A percentile compares a stretch with the other conserved stretches of the same genome.
Conservation (phyloP, 306 rosid genomes). For the Corylus heterophylla region DNA sequence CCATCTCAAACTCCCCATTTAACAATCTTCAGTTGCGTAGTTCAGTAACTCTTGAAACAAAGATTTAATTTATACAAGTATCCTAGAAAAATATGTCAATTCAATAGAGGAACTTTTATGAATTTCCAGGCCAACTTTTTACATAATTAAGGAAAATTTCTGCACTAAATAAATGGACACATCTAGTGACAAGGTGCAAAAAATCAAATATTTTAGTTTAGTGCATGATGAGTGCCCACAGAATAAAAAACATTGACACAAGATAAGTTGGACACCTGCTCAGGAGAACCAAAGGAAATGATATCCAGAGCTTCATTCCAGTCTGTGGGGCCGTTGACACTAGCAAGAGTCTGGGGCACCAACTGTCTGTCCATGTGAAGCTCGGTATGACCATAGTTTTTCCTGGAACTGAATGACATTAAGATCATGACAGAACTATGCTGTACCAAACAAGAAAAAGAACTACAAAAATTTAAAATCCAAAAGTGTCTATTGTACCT, state of each 20-base stretch:
- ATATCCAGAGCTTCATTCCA: slow-evolving; percentile 98
- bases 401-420: slow-evolving; percentile 45
- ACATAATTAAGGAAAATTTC: not conserved
- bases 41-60: no score
- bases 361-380: slow-evolving; percentile 61
- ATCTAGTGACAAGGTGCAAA: not conserved
- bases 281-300: slow-evolving; percentile 92
- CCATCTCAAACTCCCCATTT: no score
- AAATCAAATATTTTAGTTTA: not conserved
- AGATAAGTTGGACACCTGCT: slow-evolving; percentile 61
- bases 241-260: slow-evolving; percentile 7
- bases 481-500: slow-evolving; percentile 40
- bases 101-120: not conserved
- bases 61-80: no score
- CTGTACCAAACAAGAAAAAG: not conserved
- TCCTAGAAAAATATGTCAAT: not conserved
- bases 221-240: not conserved
- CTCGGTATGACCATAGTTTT: slow-evolving; percentile 68
- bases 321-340: slow-evolving; percentile 79
- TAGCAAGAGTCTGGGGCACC: slow-evolving; percentile 51
- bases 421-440: slow-evolving; percentile 6
- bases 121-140: no score
- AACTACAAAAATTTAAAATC: not conserved
- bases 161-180: not conserved
- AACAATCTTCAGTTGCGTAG: no score